These are phyloP conservation scores for Trypanosoma melophagium DNA, from an alignment of 208 protist species.

Conservation along the genomic window DNA sequence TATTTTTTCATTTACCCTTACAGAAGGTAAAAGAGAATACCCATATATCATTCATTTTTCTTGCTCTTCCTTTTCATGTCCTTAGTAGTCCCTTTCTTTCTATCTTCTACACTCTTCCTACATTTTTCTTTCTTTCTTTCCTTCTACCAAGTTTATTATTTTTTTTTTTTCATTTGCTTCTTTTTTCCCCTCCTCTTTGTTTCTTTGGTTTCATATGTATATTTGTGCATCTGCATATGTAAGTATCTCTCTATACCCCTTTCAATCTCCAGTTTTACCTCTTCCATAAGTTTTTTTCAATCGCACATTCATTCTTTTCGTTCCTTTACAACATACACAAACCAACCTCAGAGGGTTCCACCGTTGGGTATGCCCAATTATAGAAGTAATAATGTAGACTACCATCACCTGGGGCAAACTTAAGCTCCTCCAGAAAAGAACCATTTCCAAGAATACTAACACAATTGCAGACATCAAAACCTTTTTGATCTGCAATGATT, in stretches of 20 bases:
- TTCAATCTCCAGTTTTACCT: neutral
- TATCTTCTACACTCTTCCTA: neutral
- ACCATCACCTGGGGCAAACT: constrained; percentile 98
- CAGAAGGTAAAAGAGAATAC: neutral
- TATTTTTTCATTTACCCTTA: neutral
- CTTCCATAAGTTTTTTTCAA: neutral
- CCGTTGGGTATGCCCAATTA: constrained; percentile 95
- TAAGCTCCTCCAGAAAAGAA: constrained; percentile 91
- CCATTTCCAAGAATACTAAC: constrained; percentile 96
- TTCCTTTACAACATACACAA: constrained; percentile 91
- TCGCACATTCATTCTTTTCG: neutral
- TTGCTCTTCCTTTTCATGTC: neutral
- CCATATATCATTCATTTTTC: neutral
- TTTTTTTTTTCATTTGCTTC: constrained; percentile 1
- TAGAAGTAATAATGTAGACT: constrained; percentile 99
- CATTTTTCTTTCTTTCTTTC: neutral
- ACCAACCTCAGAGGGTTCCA: constrained; percentile 79
- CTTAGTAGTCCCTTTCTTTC: neutral
- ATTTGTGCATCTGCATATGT: constrained; percentile 3
- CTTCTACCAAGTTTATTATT: neutral
- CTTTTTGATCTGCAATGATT: constrained; percentile 79
- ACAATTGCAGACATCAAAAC: constrained; percentile 99
- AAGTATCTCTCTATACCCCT: neutral
- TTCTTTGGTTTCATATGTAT: constrained; percentile 1
- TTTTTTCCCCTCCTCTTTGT: too few relatives aligned